Base-by-base conservation (phyloP, 805 yeast species). In the Candida ovalis region DNA sequence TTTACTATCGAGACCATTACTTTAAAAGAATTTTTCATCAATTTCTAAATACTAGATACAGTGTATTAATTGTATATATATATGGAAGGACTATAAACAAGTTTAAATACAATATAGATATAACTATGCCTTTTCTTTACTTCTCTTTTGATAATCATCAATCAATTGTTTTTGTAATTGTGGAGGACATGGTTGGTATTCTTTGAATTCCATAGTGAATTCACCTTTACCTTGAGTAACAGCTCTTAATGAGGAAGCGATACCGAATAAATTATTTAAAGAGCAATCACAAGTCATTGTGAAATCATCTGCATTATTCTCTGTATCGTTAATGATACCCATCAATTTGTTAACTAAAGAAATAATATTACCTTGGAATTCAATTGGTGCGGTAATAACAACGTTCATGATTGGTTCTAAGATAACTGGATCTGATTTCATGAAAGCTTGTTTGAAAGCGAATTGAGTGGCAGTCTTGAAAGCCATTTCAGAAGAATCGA, bases 141-240 rank as follows among this genome's bases (percentile, higher is more conserved):
- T 76, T 66, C 74, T 81, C 77, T 85, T 84, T 58, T 80, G 78
- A 64, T 81, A 82, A 62, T 88, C 96, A 46, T 86, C 96, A 56
- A 94, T 84, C 71, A 94, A 78, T 72, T 92, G 87, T 64, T 77
- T 86, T 73, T 94, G 99, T 56, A 92, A 76, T 57, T 89, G 96
- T 33, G 92, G 88, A 42, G 95, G 79, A 45, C 95, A 86, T 57
- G 96, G 96, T 44, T 92, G 81, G 68, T 92, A 94, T 62, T 89
- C 87, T 65, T 87, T 84, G 74, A 94, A 94, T 69, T 94, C 99
- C 69, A 94, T 78, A 2, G 96, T 81, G 69, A 94, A 94, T 72
- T 95, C 98, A 62, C 99, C 99, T 68, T 94, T 94, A 72, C 99
- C 99, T 72, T 94, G 99, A 15, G 99, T 92, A 51, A 88, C 82